These are phyloP conservation scores for Pyrrhoderma lamaoense DNA, from an alignment of 1,284 basidiomycete species.

Conservation along the genomic window DNA sequence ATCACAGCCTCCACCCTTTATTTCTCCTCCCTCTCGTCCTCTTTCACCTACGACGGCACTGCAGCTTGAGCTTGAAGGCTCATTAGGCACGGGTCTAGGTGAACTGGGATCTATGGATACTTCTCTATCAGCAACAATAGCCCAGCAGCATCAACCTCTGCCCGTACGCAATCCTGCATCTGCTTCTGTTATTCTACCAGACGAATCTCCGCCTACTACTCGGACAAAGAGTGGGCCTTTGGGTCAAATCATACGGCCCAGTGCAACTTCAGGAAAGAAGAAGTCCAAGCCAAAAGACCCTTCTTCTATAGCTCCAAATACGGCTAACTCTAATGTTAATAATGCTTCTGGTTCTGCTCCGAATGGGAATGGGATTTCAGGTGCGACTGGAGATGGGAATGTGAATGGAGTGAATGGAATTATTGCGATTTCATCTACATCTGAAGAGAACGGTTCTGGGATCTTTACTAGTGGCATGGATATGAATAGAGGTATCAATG, in stretches of 20 bases:
- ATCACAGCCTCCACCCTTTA: conserved; percentile 19
- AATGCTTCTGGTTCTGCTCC: no score
- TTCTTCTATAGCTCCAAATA: no score
- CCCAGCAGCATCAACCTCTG: not conserved
- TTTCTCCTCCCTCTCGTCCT: conserved; percentile 18
- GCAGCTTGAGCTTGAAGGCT: not conserved
- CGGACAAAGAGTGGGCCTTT: conserved; percentile 70
- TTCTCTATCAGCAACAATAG: no score
- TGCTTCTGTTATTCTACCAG: conserved; percentile 39
- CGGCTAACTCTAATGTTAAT: no score
- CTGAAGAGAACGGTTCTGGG: not conserved
- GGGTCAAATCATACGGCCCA: conserved; percentile 54
- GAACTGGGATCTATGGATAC: not conserved
- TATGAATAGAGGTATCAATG: not conserved
- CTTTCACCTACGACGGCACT: not conserved
- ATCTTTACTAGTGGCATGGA: not conserved
- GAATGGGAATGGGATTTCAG: no score
- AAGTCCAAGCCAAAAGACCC: conserved; percentile 27
- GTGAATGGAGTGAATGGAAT: no score
- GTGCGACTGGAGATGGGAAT: no score
- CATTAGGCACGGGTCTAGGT: not conserved
- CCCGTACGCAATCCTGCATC: conserved; percentile 21
- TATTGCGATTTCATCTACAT: no score
- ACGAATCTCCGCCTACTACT: conserved; percentile 49
- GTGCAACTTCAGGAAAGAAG: conserved; percentile 27